Percentiles rank a stretch among this genome's conserved stretches.
Evolutionary conservation across 1,139 yeast species (phyloP).

Genomic region (Starmera stellimalicola): DNA sequence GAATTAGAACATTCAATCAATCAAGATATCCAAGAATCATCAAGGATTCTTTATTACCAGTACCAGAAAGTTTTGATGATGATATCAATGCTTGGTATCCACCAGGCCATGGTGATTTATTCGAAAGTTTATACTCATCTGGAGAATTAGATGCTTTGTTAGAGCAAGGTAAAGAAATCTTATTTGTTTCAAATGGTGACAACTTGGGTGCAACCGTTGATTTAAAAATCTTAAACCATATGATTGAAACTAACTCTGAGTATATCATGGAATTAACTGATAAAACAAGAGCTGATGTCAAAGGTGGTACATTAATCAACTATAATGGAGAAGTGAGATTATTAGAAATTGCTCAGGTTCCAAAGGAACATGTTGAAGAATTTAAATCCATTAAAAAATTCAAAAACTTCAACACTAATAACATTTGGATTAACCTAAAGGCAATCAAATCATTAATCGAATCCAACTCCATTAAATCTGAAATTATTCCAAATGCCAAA

Average conservation of each 20-base stretch:
- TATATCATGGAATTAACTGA: constrained; percentile 97
- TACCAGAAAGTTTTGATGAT: constrained; percentile 71
- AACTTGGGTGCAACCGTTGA: constrained; percentile 98
- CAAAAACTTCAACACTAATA: constrained; percentile 96
- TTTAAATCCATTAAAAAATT: constrained; percentile 96
- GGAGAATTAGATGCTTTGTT: constrained; percentile 89
- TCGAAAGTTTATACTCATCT: constrained; percentile 79
- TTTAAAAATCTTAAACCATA: constrained; percentile 80
- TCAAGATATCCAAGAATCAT: constrained; percentile 93
- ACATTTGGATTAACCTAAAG: constrained; percentile 92
- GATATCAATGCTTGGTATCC: constrained; percentile 90
- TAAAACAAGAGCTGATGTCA: constrained; percentile 97
- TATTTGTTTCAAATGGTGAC: constrained; percentile 96
- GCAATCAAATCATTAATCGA: constrained; percentile 92
- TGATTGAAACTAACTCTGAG: constrained; percentile 86
- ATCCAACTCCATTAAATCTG: constrained; percentile 73
- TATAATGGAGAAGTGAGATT: constrained; percentile 93
- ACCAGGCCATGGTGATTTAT: constrained; percentile 98
- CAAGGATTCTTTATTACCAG: constrained; percentile 91
- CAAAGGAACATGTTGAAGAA: constrained; percentile 97
- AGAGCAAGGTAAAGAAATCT: constrained; percentile 88
- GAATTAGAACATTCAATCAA: constrained; percentile 94
- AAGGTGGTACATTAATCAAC: constrained; percentile 97
- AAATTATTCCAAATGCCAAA: constrained; percentile 92
- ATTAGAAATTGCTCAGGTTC: constrained; percentile 97